Evolutionary conservation across 208 protist species (phyloP), one percentile per base, ranked within the genome.

Genomic region (Tritrichomonas musculus): DNA sequence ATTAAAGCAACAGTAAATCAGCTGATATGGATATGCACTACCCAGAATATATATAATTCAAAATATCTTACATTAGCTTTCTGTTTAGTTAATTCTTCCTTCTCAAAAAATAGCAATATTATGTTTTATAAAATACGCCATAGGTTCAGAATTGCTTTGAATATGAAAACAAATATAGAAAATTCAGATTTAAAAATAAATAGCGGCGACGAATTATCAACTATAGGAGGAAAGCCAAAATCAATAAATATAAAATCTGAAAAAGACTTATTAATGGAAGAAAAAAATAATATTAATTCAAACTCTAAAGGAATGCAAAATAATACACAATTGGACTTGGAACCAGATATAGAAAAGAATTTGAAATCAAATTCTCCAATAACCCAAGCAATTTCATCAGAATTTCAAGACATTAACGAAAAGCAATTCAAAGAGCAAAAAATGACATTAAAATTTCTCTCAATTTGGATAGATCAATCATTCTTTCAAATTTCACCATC

Each of bases 11-110:
- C 77, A 33, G 1, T 88, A 20, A 88, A 88, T 49, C 77, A 88
- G 36, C 25, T 88, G 11, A 88, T 88, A 30, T 88, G 77, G 77
- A 88, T 88, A 41, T 88, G 77, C n/a, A 88, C 77, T 57, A 88
- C 77, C 33, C 14, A 88, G 11, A 53, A 14, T 60, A 25, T 14
- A 88, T 57, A 33, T 33, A 25, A 47, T 11, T 44, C 77, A 11
- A 4, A 25, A 39, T 8, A 88, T 33, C 39, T 88, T n/a, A 50
- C 57, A 30, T 33, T 17, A n/a, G 47, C 47, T 22, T 5, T 88
- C 8, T 55, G 41, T 55, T 57, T 57, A 8, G 13, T 47, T 39
- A 57, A 88, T 60, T 30, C 47, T 5, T n/a, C 77, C 33, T 57
- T 55, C 39, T 39, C 25, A 11, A 47, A 88, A 55, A n/a, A n/a